Evolutionary conservation across 768 basidiomycete species (phyloP), one percentile per base, ranked within the genome.

Genomic region (Lepiota subincarnata): DNA sequence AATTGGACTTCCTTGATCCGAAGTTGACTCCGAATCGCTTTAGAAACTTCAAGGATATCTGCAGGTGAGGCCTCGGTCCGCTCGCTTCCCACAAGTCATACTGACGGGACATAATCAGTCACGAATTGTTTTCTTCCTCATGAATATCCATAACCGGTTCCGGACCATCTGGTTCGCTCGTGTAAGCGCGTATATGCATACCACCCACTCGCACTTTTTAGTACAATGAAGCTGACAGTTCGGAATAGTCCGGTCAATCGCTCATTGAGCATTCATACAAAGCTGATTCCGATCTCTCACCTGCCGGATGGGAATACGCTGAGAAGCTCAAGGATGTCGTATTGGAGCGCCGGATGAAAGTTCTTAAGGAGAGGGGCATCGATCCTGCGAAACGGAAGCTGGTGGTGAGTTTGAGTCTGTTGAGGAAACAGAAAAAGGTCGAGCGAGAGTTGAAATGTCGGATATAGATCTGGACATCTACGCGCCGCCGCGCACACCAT

Each of bases 201-300:
- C 37, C 26, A 19, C 36, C 16, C 7, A 31, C 28, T 11, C 48
- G 14, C 7, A 31, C 28, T 11, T 45, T 8, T 10, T 14, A 16
- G 48, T 50, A 37, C 18, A 43, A 11, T 20, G 24, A 38, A 26
- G 20, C 18, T 45, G 31, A 19, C 2, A 43, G 10, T 47, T n/a
- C 31, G 8, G 31, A 31, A 16, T 61, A 97, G 94, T 96, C 95
- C 14, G 97, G 97, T n/a, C 94, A 95, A 77, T 96, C 93, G 11
- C 76, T 98, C 54, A 94, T 98, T 61, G 97, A 99, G 66, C 97
- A 98, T 66, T 98, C 96, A 4, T 98, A 95, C 78, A 96, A 95
- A 71, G 95, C 97, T 35, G 97, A 99, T 64, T 93, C 95, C 1
- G 96, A 98, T 68, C 80, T 99, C 8, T 97, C 95, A 1, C 89